A percentile compares a stretch with the other conserved stretches of the same genome.
Evolutionary conservation across 441 rosid genomes (phyloP).

Genomic region (Syzygium malaccense): DNA sequence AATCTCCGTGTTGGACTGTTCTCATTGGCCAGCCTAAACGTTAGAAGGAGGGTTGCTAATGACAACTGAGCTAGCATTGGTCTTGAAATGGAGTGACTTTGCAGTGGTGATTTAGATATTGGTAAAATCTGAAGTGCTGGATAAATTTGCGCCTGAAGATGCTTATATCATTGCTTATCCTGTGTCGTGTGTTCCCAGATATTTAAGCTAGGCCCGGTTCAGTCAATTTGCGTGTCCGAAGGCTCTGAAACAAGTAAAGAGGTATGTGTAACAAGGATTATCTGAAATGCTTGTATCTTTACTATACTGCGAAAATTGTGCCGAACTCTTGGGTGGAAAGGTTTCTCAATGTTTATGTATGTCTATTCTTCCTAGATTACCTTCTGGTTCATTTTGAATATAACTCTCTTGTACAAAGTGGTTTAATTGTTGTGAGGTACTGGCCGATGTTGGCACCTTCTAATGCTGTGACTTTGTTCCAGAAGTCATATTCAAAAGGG

Average conservation of each 20-base stretch:
- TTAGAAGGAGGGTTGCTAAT: neutral
- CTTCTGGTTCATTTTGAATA: neutral
- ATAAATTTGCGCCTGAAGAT: neutral
- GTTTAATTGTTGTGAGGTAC: constrained; percentile 10
- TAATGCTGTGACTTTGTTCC: constrained; percentile 31
- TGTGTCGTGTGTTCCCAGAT: constrained; percentile 32
- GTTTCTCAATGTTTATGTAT: neutral
- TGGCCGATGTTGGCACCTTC: constrained; percentile 7
- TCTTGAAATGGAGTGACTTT: neutral
- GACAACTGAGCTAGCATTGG: neutral
- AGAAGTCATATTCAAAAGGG: constrained; percentile 63
- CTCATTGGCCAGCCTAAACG: neutral
- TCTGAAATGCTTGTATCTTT: neutral
- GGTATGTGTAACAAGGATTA: constrained; percentile 24
- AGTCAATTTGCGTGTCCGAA: constrained; percentile 52
- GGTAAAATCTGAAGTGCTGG: neutral
- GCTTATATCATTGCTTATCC: neutral
- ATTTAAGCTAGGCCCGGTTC: constrained; percentile 60
- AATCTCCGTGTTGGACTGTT: neutral
- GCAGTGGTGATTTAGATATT: neutral
- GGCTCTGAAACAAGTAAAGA: constrained; percentile 31
- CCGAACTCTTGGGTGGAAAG: neutral
- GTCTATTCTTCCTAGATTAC: neutral
- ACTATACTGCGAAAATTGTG: neutral
- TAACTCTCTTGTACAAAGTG: neutral